Evolutionary conservation across 371 early-diverging fungal genomes (phyloP), one percentile per base, ranked within the genome.

Genomic region (Mucor racemosus): DNA sequence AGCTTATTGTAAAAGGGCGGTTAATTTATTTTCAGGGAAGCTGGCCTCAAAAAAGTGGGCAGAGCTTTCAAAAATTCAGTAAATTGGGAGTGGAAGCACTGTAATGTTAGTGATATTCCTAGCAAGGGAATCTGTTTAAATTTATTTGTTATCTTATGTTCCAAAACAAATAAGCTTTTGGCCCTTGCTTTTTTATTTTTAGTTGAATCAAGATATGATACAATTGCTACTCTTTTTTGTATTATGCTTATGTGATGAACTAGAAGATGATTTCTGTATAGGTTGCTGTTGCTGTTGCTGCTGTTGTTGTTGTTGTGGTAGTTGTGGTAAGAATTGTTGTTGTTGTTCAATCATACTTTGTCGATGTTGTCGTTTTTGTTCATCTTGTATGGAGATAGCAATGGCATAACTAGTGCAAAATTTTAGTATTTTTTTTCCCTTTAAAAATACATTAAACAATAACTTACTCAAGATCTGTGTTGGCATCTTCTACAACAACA

Each of bases 401-500:
- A 70, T 65, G 40, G 70, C 70, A 36, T 62, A 46, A 58, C 70
- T 70, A 34, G 14, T 10, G 7, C 4, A n/a, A 38, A 5, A 62
- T 13, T 35, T 4, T 8, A 38, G 17, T 6, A 10, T 11, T 19
- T 35, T 7, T 31, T 26, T 14, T n/a, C 41, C 33, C 17, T 56
- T 38, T 38, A 3, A 13, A 50, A n/a, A 44, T 17, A 35, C 55
- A 7, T 15, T 0, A 33, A 19, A n/a, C 11, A 50, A 72, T 65
- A 53, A 35, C 69, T 68, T 73, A 75, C 76, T 76, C 74, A 6
- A 75, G 44, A 66, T 76, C 74, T 34, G 48, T 58, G 17, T n/a
- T 60, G 69, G 57, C 71, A 69, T 73, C 76, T 72, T 65, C 74
- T 67, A 10, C 75, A 19, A 72, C 72, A 15, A 67, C 68, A 34